Evolutionary conservation across 2,329 filamentous ascomycete genomes (phyloP).

Genomic region (Reticulascus tulasneorum): DNA sequence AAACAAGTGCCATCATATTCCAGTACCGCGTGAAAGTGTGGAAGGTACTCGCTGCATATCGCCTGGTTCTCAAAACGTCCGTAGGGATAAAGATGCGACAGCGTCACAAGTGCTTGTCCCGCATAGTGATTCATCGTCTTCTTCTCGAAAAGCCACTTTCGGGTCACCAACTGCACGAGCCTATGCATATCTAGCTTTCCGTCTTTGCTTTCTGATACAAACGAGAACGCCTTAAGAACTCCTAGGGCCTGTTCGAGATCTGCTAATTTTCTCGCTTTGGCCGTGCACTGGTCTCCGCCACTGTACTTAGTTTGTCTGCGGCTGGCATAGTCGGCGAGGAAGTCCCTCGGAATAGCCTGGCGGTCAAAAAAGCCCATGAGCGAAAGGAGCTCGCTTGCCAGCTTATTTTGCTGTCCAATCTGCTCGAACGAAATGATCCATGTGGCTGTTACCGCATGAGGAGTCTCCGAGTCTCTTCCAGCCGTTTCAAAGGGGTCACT

Average conservation of each 20-base stretch:
- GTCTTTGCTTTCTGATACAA: not conserved
- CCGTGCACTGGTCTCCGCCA: not conserved
- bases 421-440: constrained; percentile 25
- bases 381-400: constrained; percentile 37
- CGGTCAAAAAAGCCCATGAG: constrained; percentile 43
- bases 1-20: accelerated
- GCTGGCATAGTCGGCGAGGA: constrained; percentile 19
- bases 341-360: constrained; percentile 32
- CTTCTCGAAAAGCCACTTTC: not conserved
- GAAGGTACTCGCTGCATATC: not conserved
- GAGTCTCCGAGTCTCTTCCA: constrained; percentile 21
- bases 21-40: not conserved
- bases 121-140: accelerated
- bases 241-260: not conserved
- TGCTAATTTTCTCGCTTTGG: not conserved
- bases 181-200: constrained; percentile 22
- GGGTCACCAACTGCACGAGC: not conserved
- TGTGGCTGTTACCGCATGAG: constrained; percentile 20
- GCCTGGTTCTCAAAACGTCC: not conserved
- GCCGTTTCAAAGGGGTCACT: constrained; percentile 25
- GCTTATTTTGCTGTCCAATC: constrained; percentile 25
- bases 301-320: not conserved
- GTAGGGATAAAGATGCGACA: constrained; percentile 6
- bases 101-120: constrained; percentile 14
- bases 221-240: constrained; percentile 1